Evolutionary conservation across 2,329 filamentous ascomycete genomes (phyloP), one percentile per base, ranked within the genome.

Genomic region (Fusarium sp.): DNA sequence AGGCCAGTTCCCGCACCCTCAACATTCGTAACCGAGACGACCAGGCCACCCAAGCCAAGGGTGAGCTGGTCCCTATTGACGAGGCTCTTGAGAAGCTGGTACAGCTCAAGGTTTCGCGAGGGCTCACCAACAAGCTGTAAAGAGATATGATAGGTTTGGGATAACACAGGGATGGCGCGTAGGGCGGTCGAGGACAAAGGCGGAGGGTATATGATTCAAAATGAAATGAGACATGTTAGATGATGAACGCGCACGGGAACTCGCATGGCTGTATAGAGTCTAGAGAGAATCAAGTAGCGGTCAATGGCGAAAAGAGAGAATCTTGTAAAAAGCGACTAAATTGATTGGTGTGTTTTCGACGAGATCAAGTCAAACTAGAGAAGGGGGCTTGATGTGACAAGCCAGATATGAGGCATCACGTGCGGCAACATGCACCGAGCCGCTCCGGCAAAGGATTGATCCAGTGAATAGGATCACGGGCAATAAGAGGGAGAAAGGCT

Each of bases 11-110:
- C 51, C 82, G 86, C 71, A 84, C 87, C 65, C 84, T 90, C 75
- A 89, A 89, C 75, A 86, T 90, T 61, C 85, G 88, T 58, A 88
- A 89, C 80, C 83, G 87, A 70, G 87, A 89, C 72, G 87, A 90
- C 77, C 86, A 86, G 49, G 84, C 83, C 55, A 87, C 84, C 53
- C 87, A 90, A 78, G 84, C 83, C 72, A 84, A 87, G 75, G 87
- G 87, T 68, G 87, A 87, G 75, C 83, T 88, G 44, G 79, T 89
- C 48, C 79, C 83, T 20, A 77, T 90, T 51, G 79, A 86, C 41
- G 84, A 87, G 72, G 87, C 86, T 7, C 78, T 89, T 44, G 80
- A 85, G 70, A 87, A 87, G 76, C 80, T 89, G 62, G 71, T 80
- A 50, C 80, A 81, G 74, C 80, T 89, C 57, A 83, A 85, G 73